Conservation (phyloP, 805 yeast species). For the Clavispora fructus region DNA sequence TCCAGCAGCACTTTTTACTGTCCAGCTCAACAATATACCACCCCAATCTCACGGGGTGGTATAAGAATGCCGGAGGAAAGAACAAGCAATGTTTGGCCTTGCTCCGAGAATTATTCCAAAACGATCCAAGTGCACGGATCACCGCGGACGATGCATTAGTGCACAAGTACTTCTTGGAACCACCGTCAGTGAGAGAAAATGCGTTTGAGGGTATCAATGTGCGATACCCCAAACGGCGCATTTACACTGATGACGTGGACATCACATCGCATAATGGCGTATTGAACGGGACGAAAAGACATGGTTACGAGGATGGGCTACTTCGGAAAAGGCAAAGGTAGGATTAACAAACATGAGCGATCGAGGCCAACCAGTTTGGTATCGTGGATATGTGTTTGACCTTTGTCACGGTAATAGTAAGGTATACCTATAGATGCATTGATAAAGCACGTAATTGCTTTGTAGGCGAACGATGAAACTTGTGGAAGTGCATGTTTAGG, state of each 20-base stretch:
- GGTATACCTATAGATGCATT: no score
- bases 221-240: constrained; percentile 81
- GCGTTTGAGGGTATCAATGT: constrained; percentile 73
- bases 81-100: constrained; percentile 65
- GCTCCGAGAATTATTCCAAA: constrained; percentile 59
- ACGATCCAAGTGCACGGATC: constrained; percentile 76
- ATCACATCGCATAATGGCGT: constrained; percentile 37
- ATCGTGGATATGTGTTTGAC: no score
- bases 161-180: constrained; percentile 74
- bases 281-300: constrained; percentile 20
- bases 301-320: constrained; percentile 19
- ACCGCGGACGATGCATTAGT: constrained; percentile 73
- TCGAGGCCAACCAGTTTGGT: no score
- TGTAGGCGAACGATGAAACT: no score
- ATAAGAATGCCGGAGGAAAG: constrained; percentile 71
- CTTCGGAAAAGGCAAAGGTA: constrained; percentile 25
- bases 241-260: constrained; percentile 83
- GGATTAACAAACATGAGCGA: neutral
- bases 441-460: no score
- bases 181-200: constrained; percentile 62
- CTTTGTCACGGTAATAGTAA: no score
- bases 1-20: constrained; percentile 42
- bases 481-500: no score
- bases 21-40: constrained; percentile 50
- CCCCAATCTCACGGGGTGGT: constrained; percentile 77